Percentiles rank a stretch among this genome's conserved stretches.
These are phyloP conservation scores for Neoboletus brunneissimus DNA, from an alignment of 768 basidiomycete genomes.

Conservation along the genomic window DNA sequence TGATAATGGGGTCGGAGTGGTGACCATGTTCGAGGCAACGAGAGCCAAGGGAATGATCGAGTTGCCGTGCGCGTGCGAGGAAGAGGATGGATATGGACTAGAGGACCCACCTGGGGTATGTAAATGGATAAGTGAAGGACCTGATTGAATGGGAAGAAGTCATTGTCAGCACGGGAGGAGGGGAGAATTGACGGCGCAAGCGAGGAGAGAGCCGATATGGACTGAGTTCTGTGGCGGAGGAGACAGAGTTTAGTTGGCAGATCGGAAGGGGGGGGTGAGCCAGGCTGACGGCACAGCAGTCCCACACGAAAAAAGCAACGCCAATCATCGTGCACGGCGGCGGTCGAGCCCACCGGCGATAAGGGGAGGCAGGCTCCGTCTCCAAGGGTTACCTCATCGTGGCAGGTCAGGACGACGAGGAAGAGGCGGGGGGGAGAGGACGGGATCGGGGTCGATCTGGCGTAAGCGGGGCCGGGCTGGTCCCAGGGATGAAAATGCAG, in stretches of 20 bases:
- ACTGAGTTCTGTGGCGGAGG: background rate
- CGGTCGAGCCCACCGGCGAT: slow-evolving; percentile 17
- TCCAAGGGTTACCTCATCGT: no score
- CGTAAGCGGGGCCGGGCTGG: background rate
- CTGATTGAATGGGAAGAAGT: slow-evolving; percentile 9
- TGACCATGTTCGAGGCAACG: background rate
- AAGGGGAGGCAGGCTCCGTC: slow-evolving; percentile 1
- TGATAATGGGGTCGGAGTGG: background rate
- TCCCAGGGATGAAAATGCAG: no score
- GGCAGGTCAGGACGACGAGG: no score
- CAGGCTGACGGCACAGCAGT: background rate
- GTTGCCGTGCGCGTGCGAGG: background rate
- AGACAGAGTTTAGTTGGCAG: background rate
- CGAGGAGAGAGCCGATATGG: background rate
- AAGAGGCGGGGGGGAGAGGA: background rate
- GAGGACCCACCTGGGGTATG: background rate
- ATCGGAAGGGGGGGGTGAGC: background rate
- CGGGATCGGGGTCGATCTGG: background rate
- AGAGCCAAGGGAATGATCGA: no score
- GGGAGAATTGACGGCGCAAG: background rate
- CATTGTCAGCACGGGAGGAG: background rate
- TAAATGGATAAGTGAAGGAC: slow-evolving; percentile 1
- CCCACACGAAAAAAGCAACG: slow-evolving; percentile 19
- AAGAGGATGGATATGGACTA: background rate
- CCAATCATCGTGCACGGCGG: slow-evolving; percentile 10